phyloP scores from a whole-genome alignment of 768 basidiomycete species.

The Podaxis sp. region DNA sequence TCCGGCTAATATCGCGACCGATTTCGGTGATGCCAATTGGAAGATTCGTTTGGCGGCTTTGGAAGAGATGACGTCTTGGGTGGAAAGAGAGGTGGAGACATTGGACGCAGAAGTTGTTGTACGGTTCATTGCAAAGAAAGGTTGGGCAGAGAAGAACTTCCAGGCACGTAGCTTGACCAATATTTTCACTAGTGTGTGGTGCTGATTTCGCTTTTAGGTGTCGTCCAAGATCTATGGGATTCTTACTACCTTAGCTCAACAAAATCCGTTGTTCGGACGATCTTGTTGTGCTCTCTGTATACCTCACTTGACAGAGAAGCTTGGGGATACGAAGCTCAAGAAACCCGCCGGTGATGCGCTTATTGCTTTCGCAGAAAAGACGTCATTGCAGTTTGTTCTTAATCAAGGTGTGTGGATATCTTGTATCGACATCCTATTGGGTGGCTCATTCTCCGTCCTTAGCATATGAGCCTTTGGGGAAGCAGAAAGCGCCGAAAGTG shows the following conservation, averaged over 20 bases:
- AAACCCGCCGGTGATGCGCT: constrained; percentile 92
- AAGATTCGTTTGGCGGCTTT: constrained; percentile 85
- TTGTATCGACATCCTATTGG: neutral
- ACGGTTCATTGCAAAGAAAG: constrained; percentile 85
- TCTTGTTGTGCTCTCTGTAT: constrained; percentile 82
- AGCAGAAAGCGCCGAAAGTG: constrained; percentile 97
- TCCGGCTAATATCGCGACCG: constrained; percentile 66
- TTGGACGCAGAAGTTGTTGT: constrained; percentile 89
- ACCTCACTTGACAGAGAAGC: constrained; percentile 85
- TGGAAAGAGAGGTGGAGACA: constrained; percentile 61
- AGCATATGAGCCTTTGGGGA: constrained; percentile 93
- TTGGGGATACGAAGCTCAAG: constrained; percentile 95
- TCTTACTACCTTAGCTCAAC: constrained; percentile 69
- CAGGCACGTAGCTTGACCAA: constrained; percentile 55
- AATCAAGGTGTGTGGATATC: constrained; percentile 66
- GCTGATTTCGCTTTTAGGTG: constrained; percentile 52
- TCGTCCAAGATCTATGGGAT: constrained; percentile 87
- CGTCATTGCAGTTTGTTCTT: constrained; percentile 91
- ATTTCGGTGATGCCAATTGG: constrained; percentile 90
- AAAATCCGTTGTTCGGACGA: constrained; percentile 80
- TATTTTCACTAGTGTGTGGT: neutral
- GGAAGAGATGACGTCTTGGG: constrained; percentile 84
- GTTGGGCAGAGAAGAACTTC: constrained; percentile 99
- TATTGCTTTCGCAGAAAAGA: constrained; percentile 84
- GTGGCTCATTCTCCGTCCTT: constrained; percentile 13